Evolutionary conservation across 441 rosid species (phyloP).

Genomic region (Gossypium gossypioides): DNA sequence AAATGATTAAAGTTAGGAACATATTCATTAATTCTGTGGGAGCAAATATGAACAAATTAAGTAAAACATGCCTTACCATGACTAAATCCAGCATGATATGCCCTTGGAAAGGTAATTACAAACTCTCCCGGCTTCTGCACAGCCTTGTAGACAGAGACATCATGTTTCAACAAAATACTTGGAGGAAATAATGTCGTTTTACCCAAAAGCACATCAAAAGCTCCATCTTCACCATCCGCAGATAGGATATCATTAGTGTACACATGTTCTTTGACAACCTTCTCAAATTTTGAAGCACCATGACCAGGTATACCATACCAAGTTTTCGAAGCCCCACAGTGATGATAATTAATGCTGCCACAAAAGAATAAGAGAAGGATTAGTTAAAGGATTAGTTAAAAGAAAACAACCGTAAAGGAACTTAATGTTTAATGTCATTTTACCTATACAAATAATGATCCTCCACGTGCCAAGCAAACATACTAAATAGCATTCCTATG

Average conservation of each 20-base stretch:
- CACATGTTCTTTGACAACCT: slow-evolving; percentile 76
- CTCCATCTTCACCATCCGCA: slow-evolving; percentile 84
- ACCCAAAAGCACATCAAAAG: slow-evolving; percentile 92
- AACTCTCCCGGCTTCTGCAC: slow-evolving; percentile 98
- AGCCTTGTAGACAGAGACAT: slow-evolving; percentile 90
- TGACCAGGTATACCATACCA: slow-evolving; percentile 99
- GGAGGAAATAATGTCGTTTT: slow-evolving; percentile 98
- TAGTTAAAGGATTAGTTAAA: neutral
- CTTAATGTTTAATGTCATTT: neutral
- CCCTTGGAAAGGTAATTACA: slow-evolving; percentile 82
- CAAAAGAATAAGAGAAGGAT: slow-evolving; percentile 6
- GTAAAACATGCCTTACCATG: slow-evolving; percentile 49
- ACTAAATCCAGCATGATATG: slow-evolving; percentile 98
- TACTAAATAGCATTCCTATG: slow-evolving; percentile 97
- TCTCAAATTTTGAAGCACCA: slow-evolving; percentile 85
- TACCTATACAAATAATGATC: slow-evolving; percentile 98
- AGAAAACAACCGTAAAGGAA: neutral
- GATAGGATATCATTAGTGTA: slow-evolving; percentile 68
- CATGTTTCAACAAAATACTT: slow-evolving; percentile 65
- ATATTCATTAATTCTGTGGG: slow-evolving; percentile 1
- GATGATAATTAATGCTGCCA: slow-evolving; percentile 93
- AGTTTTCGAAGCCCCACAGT: slow-evolving; percentile 97
- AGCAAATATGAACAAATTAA: neutral
- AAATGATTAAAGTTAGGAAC: slow-evolving; percentile 11
- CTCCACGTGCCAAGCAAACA: slow-evolving; percentile 99